These are phyloP conservation scores for Avena sativa DNA, from an alignment of 176 grass and related monocot genomes.

Conservation along the genomic window DNA sequence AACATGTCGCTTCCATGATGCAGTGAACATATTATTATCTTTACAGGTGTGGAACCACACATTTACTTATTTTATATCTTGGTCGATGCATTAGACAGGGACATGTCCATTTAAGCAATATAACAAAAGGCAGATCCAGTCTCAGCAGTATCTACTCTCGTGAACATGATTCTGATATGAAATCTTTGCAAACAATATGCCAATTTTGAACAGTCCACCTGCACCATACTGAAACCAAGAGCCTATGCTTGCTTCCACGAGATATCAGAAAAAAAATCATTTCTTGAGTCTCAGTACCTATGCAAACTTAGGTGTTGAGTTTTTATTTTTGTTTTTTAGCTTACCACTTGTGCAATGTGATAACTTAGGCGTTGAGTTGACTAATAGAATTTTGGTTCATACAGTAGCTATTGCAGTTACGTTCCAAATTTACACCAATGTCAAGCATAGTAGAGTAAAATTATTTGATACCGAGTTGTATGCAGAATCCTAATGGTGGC, in stretches of 20 bases:
- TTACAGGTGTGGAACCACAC: slow-evolving; percentile 56
- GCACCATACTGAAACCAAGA: background rate
- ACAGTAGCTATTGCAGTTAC: background rate
- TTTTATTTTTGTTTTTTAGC: background rate
- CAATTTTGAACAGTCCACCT: slow-evolving; percentile 2
- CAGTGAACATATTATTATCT: slow-evolving; percentile 59
- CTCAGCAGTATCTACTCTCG: background rate
- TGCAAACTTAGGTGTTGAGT: background rate
- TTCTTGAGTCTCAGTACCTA: slow-evolving; percentile 25
- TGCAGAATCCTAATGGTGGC: slow-evolving; percentile 76
- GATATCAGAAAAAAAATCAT: background rate
- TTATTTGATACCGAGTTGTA: slow-evolving; percentile 25
- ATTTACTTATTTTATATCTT: slow-evolving; percentile 15
- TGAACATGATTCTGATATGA: background rate
- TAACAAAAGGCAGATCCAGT: slow-evolving; percentile 5
- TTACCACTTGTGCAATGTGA: too few relatives aligned
- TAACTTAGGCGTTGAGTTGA: background rate
- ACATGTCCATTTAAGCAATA: background rate
- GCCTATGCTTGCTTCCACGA: background rate
- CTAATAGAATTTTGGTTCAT: slow-evolving; percentile 16
- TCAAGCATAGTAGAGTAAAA: background rate
- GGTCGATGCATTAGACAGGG: slow-evolving; percentile 13
- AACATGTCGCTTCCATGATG: slow-evolving; percentile 41
- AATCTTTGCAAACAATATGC: slow-evolving; percentile 17
- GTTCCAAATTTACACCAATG: background rate